These are phyloP conservation scores for Astragalus membranaceus DNA, from an alignment of 306 rosid species.

Conservation along the genomic window DNA sequence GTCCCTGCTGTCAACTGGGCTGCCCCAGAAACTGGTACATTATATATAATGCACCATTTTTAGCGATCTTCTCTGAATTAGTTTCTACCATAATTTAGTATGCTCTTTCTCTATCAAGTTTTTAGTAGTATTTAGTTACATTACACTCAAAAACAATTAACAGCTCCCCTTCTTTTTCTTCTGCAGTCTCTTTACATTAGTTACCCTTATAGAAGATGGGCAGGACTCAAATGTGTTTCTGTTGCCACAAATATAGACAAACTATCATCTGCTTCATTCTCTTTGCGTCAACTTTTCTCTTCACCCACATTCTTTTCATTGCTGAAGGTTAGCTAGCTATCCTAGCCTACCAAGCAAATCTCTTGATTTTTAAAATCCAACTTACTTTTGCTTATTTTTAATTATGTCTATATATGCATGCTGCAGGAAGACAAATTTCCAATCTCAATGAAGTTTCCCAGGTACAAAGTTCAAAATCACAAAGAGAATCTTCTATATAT, in stretches of 20 bases:
- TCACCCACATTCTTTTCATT: slow-evolving; percentile 29
- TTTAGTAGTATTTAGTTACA: slow-evolving; percentile 9
- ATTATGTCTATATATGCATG: neutral
- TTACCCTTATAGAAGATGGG: slow-evolving; percentile 37
- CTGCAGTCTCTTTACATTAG: slow-evolving; percentile 20
- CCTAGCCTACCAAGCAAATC: neutral
- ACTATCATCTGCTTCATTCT: slow-evolving; percentile 32
- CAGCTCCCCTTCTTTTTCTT: slow-evolving; percentile 4
- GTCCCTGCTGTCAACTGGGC: too few relatives aligned
- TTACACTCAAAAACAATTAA: slow-evolving; percentile 18
- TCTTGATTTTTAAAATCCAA: neutral
- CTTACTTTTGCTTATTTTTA: neutral
- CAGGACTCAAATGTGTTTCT: slow-evolving; percentile 34
- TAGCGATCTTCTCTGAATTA: too few relatives aligned
- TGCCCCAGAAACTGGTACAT: too few relatives aligned
- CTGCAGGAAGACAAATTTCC: slow-evolving; percentile 58
- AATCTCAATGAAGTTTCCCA: slow-evolving; percentile 21
- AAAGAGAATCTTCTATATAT: neutral
- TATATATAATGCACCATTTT: too few relatives aligned
- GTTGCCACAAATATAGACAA: slow-evolving; percentile 42
- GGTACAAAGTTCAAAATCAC: slow-evolving; percentile 21
- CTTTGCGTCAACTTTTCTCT: slow-evolving; percentile 40
- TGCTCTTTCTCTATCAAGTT: slow-evolving; percentile 28
- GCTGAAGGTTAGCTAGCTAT: slow-evolving; percentile 56
- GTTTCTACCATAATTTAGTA: slow-evolving; percentile 19